Conservation (phyloP, 1,284 basidiomycete genomes). For the Ustilago lituana region DNA sequence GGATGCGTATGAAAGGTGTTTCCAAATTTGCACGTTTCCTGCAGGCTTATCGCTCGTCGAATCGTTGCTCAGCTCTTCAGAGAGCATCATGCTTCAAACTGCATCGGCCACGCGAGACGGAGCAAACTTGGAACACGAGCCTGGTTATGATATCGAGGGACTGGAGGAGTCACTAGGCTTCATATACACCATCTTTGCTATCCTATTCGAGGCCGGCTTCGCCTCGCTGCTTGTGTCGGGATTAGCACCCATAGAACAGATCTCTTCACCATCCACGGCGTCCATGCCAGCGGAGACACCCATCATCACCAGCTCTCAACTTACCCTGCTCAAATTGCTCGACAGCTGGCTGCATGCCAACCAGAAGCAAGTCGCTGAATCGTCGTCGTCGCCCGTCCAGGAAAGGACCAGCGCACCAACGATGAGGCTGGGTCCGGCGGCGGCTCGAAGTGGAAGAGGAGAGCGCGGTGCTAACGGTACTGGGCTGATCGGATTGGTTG, state of each 20-base stretch:
- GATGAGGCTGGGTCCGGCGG: neutral
- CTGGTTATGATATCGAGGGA: constrained; percentile 15
- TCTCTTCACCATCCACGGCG: neutral
- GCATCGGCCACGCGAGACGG: neutral
- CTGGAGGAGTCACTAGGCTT: constrained; percentile 44
- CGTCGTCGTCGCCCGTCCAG: neutral
- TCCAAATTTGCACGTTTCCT: constrained; percentile 17
- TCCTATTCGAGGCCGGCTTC: constrained; percentile 32
- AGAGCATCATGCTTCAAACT: constrained; percentile 42
- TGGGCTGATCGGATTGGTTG: constrained; percentile 23
- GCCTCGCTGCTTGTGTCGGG: constrained; percentile 20
- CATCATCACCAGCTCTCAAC: constrained; percentile 39
- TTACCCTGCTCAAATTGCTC: constrained; percentile 48
- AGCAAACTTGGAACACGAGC: constrained; percentile 7
- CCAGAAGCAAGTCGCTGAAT: constrained; percentile 13
- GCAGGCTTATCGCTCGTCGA: constrained; percentile 21
- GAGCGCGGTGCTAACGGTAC: neutral
- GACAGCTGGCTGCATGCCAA: constrained; percentile 45
- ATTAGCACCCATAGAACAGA: constrained; percentile 25
- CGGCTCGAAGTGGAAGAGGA: too few species aligned
- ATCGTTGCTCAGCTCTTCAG: constrained; percentile 25
- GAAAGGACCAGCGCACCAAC: neutral
- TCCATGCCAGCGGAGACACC: constrained; percentile 8
- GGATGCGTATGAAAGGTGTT: constrained; percentile 7
- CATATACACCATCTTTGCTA: constrained; percentile 45